Conservation (phyloP, 1,284 basidiomycete species). For the Filobasidium uniguttulatum region DNA sequence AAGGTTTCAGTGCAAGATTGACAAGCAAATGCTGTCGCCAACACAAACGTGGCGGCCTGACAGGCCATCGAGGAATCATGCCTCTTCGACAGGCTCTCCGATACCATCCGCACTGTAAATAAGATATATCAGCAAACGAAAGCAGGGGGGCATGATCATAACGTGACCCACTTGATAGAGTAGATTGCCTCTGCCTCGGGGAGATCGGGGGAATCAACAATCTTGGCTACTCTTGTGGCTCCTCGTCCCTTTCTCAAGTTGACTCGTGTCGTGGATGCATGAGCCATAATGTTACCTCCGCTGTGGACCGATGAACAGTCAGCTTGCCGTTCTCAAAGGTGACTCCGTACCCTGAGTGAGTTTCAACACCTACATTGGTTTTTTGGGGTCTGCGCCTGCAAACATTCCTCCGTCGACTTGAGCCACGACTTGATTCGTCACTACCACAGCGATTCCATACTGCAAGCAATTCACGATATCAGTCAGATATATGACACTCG, state of each 20-base stretch:
- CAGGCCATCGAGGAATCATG: too few relatives aligned
- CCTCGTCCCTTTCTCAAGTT: slow-evolving; percentile 89
- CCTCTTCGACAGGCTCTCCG: slow-evolving; percentile 68
- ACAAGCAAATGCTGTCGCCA: too few relatives aligned
- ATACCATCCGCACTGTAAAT: slow-evolving; percentile 52
- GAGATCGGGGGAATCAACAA: slow-evolving; percentile 88
- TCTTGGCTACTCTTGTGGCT: slow-evolving; percentile 86
- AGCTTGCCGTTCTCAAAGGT: too few relatives aligned
- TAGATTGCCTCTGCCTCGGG: slow-evolving; percentile 95
- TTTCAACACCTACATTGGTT: slow-evolving; percentile 54
- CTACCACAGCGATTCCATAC: slow-evolving; percentile 95
- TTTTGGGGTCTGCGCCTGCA: slow-evolving; percentile 73
- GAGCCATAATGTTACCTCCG: slow-evolving; percentile 90
- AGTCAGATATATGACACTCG: slow-evolving; percentile 14
- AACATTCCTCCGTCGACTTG: slow-evolving; percentile 87
- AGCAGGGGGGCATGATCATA: not conserved
- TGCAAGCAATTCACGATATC: slow-evolving; percentile 27
- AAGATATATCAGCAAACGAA: not conserved
- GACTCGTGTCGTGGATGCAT: slow-evolving; percentile 85
- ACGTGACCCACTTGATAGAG: slow-evolving; percentile 54
- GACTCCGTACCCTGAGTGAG: too few relatives aligned
- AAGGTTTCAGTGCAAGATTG: too few relatives aligned
- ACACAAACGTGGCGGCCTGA: too few relatives aligned
- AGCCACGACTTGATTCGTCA: slow-evolving; percentile 98
- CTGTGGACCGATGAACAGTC: slow-evolving; percentile 16